Percentiles rank a stretch among this genome's conserved stretches.
phyloP scores from a whole-genome alignment of 257 asterid genomes.

The Gentiana macrophylla region DNA sequence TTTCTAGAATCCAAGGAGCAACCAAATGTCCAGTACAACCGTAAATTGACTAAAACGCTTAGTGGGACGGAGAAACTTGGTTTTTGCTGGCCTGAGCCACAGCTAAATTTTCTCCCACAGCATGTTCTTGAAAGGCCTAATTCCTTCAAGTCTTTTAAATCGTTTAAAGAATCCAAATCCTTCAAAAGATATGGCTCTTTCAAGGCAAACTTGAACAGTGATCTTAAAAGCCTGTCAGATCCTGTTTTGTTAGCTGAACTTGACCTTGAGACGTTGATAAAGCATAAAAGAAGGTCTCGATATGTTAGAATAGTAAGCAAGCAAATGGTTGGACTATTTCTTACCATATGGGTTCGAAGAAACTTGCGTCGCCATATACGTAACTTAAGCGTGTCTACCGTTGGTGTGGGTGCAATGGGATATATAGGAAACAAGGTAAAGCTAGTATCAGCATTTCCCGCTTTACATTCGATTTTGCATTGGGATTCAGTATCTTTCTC shows the following conservation, averaged over 20 bases:
- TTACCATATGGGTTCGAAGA: conserved; percentile 87
- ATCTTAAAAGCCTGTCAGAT: conserved; percentile 27
- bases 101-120: conserved; percentile 54
- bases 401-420: conserved; percentile 98
- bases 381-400: conserved; percentile 66
- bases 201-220: conserved; percentile 23
- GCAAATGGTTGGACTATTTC: conserved; percentile 90
- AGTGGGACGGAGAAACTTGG: conserved; percentile 78
- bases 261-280: conserved; percentile 64
- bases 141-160: conserved; percentile 31
- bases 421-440: conserved; percentile 93
- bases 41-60: conserved; percentile 33
- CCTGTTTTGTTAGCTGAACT: conserved; percentile 40
- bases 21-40: conserved; percentile 19
- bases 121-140: conserved; percentile 43
- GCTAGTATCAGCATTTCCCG: conserved; percentile 13
- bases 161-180: conserved; percentile 44
- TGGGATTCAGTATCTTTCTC: not conserved
- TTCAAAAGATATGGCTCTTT: conserved; percentile 48
- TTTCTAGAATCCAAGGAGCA: conserved; percentile 29
- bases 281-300: conserved; percentile 63
- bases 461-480: not conserved
- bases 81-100: conserved; percentile 92
- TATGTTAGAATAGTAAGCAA: conserved; percentile 89
- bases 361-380: conserved; percentile 75